phyloP scores from a whole-genome alignment of 2,329 filamentous ascomycete genomes.

The Escovopsis sp. region DNA sequence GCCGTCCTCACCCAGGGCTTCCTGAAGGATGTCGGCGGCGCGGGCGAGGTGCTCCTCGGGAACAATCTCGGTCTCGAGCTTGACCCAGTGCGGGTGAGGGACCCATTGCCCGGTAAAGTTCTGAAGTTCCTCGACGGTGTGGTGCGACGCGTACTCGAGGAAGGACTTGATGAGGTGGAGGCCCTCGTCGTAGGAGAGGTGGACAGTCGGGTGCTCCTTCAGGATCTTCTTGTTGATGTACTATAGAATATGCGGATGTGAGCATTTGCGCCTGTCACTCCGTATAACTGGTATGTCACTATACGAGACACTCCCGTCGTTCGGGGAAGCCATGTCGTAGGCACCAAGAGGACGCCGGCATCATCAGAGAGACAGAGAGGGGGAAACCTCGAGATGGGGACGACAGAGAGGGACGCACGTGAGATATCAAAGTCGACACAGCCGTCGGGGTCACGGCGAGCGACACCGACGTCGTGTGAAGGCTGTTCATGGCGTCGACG shows the following conservation, averaged over 20 bases:
- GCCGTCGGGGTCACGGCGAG: constrained; percentile 79
- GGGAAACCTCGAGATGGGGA: too few relatives aligned
- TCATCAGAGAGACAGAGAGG: too few relatives aligned
- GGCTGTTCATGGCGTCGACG: constrained; percentile 26
- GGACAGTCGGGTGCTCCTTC: constrained; percentile 67
- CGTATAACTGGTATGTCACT: too few relatives aligned
- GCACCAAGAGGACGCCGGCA: too few relatives aligned
- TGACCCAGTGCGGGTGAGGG: constrained; percentile 77
- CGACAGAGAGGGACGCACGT: constrained; percentile 39
- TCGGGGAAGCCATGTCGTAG: too few relatives aligned
- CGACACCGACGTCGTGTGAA: constrained; percentile 69
- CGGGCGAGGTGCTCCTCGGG: constrained; percentile 44
- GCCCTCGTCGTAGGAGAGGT: constrained; percentile 89
- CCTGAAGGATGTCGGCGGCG: constrained; percentile 51
- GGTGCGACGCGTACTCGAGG: constrained; percentile 67
- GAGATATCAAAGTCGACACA: constrained; percentile 70
- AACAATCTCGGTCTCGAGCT: constrained; percentile 54
- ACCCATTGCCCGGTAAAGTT: constrained; percentile 87
- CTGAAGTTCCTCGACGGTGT: constrained; percentile 87
- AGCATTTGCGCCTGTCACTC: too few relatives aligned
- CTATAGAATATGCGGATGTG: too few relatives aligned
- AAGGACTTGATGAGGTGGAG: constrained; percentile 78
- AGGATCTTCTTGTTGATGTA: constrained; percentile 68
- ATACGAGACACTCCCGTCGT: too few relatives aligned
- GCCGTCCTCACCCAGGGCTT: constrained; percentile 65